Base-by-base conservation (phyloP, 2,329 filamentous ascomycete species). In the Harringtonia lauricola region DNA sequence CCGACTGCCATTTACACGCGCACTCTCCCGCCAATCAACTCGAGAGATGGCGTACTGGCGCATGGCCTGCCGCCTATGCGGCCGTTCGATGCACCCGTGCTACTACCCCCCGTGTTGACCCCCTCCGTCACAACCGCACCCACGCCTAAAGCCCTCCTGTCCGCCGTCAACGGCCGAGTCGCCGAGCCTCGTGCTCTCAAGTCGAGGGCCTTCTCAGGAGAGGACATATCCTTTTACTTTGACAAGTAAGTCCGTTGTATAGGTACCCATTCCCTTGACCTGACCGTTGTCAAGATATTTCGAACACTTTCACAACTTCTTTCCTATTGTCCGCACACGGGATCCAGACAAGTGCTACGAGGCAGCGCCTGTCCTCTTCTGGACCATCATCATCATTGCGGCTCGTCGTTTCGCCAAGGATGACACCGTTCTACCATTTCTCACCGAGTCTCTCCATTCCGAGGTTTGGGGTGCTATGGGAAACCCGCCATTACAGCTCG, bases 151-250 rank as follows among this genome's bases (percentile, higher is more conserved):
- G 45, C 47, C 3, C 36, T 43, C 3, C 24, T 43, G 4, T 45
- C 47, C 1, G 17, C 44, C 1, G 18, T 29, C 10, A 43, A 38
- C 3, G 39, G 43, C 12, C 43, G 37, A 18, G 37, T 41, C 2
- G 48, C 54, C 45, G 60, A 66, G 41, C 57, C 71, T 2, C 62
- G 72, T 39, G 61, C 68, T 5, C 52, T 76, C 12, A 67, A 64
- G 3, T 67, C 65, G 4, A 63, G 65, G 9, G 61, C 70, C 1
- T 66, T 76, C 39, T 63, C 71, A 0, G 68, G 70, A 1, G 66
- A 71, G 35, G 72, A 76, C 36, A 68, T 76, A 42, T 67, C 73
- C 43, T 72, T 66, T 52, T 76, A 76, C 49, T 76, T 76, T 54
- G 63, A 70, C 46, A 71, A 68, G 66, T 71, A 49, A 44, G 59